Percentiles rank a stretch among this genome's conserved stretches.
Evolutionary conservation across 768 basidiomycete species (phyloP).

Genomic region (Lyophyllum semitale): DNA sequence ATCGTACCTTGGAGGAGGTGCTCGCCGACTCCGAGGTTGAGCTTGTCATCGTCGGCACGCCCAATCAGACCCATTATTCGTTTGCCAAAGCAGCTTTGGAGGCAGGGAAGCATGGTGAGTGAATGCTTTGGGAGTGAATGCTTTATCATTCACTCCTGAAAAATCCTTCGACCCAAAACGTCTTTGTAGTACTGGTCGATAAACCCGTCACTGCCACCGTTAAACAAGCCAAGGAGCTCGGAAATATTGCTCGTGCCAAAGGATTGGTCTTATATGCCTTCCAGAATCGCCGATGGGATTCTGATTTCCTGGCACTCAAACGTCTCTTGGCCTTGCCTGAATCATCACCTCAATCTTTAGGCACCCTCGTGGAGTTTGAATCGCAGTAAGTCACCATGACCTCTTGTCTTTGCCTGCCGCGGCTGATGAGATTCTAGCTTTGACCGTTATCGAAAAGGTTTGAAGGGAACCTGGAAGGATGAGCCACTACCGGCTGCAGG

Average conservation of each 20-base stretch:
- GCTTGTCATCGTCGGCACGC: constrained; percentile 68
- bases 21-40: constrained; percentile 66
- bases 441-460: constrained; percentile 67
- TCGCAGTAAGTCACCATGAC: constrained; percentile 54
- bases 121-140: too few species aligned
- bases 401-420: neutral
- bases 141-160: neutral
- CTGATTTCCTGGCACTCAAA: constrained; percentile 71
- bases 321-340: constrained; percentile 56
- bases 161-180: neutral
- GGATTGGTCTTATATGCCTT: constrained; percentile 67
- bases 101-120: constrained; percentile 71
- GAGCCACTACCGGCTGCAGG: constrained; percentile 60
- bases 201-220: constrained; percentile 73
- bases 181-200: constrained; percentile 66
- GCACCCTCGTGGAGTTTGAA: constrained; percentile 70
- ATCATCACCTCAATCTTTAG: constrained; percentile 54
- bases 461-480: constrained; percentile 84
- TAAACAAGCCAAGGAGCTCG: constrained; percentile 61
- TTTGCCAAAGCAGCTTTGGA: constrained; percentile 65
- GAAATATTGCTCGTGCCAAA: constrained; percentile 57
- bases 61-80: constrained; percentile 72
- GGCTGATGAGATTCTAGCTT: constrained; percentile 42
- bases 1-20: constrained; percentile 61
- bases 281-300: constrained; percentile 80